A percentile compares a stretch with the other conserved stretches of the same genome.
Evolutionary conservation across 108 stramenopile genomes (phyloP).

Genomic region (Cyclotella baltica): DNA sequence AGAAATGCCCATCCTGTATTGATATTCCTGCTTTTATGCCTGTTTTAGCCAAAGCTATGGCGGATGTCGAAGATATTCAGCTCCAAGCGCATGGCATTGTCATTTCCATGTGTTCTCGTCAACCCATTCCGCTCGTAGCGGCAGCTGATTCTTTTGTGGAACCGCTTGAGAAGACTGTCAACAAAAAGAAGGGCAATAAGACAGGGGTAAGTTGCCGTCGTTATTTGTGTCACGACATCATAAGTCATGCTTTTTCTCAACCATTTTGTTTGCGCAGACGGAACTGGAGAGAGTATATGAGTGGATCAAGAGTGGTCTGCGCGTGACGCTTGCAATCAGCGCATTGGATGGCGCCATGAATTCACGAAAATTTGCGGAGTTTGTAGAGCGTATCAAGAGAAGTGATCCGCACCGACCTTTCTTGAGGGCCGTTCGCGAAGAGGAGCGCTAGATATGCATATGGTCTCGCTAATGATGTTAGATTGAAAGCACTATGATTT

Average conservation of each 20-base stretch:
- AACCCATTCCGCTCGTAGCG: constrained; percentile 67
- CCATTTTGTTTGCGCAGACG: constrained; percentile 21
- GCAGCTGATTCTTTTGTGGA: constrained; percentile 77
- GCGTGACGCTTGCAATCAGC: constrained; percentile 73
- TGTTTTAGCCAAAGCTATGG: constrained; percentile 74
- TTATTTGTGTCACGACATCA: background rate
- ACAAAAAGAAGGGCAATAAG: constrained; percentile 84
- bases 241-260: background rate
- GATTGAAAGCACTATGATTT: no score
- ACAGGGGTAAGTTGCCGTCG: constrained; percentile 45
- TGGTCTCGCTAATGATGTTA: no score
- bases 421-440: constrained; percentile 53
- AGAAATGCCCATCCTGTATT: constrained; percentile 75
- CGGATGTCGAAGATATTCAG: constrained; percentile 85
- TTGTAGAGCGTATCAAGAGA: constrained; percentile 62
- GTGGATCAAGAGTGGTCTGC: constrained; percentile 86
- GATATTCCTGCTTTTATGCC: constrained; percentile 82
- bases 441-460: constrained; percentile 19
- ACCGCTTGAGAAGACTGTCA: constrained; percentile 84
- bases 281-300: constrained; percentile 85
- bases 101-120: constrained; percentile 70
- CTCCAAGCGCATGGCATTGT: constrained; percentile 87
- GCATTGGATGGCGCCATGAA: constrained; percentile 76
- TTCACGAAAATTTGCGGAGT: constrained; percentile 73
- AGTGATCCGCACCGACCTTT: constrained; percentile 57